Evolutionary conservation across 2,329 filamentous ascomycete species (phyloP).

Genomic region (Macrophomina phaseolina): DNA sequence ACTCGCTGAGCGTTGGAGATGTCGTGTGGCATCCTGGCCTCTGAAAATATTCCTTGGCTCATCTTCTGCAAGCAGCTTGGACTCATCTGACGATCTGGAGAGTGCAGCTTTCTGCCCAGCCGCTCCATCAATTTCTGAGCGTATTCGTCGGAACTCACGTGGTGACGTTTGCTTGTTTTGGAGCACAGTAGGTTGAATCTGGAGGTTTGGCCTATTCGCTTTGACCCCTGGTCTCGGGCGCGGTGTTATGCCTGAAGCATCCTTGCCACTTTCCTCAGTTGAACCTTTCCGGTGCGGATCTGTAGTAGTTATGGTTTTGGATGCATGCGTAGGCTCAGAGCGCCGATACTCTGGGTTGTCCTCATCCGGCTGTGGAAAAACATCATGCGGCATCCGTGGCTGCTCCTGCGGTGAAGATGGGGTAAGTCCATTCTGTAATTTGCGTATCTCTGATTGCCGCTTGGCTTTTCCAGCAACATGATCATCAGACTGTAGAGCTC

Average conservation of each 20-base stretch:
- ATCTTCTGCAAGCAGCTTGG: background rate
- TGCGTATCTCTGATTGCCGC: slow-evolving; percentile 10
- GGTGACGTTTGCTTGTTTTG: background rate
- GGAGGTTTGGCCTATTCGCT: background rate
- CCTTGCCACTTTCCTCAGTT: slow-evolving; percentile 37
- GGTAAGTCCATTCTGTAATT: slow-evolving; percentile 16
- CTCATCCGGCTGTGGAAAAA: background rate
- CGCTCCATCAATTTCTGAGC: slow-evolving; percentile 25
- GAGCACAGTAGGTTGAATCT: background rate
- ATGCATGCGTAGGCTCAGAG: background rate
- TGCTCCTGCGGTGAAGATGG: slow-evolving; percentile 6
- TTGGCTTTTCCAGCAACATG: slow-evolving; percentile 2
- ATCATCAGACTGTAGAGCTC: slow-evolving; percentile 20
- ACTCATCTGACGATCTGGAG: background rate
- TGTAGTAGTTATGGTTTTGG: background rate
- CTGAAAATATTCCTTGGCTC: background rate
- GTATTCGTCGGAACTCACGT: slow-evolving; percentile 25
- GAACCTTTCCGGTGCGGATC: slow-evolving; percentile 35
- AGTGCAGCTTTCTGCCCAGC: background rate
- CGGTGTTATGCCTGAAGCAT: background rate
- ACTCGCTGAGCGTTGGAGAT: slow-evolving; percentile 1
- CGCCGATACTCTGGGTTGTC: background rate
- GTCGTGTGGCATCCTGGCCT: background rate
- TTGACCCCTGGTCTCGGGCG: background rate
- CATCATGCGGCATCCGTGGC: background rate